These are phyloP conservation scores for Kodamaea leandrae DNA, from an alignment of 805 yeast genomes.

Conservation along the genomic window DNA sequence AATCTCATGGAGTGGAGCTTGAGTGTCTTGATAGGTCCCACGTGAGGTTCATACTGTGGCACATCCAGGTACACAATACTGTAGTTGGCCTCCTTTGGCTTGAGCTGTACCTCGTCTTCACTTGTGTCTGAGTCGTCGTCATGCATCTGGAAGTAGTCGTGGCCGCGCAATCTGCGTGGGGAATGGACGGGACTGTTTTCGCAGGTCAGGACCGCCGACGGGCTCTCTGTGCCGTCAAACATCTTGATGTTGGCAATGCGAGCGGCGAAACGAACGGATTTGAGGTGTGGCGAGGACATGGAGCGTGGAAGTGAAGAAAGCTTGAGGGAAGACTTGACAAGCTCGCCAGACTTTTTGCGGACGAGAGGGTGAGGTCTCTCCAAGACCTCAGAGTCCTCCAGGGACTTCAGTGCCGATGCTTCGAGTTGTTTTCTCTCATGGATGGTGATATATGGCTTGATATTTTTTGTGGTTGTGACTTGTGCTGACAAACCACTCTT, in stretches of 20 bases:
- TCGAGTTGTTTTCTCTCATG: too few relatives aligned
- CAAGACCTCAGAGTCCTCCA: not conserved
- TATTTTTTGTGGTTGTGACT: too few relatives aligned
- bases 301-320: slow-evolving; percentile 21
- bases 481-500: too few relatives aligned
- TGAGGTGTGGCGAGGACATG: slow-evolving; percentile 33
- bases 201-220: slow-evolving; percentile 55
- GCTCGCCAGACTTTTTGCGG: slow-evolving; percentile 21
- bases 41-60: slow-evolving; percentile 11
- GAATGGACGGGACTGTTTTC: slow-evolving; percentile 50
- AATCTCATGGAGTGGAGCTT: slow-evolving; percentile 7
- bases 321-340: slow-evolving; percentile 26
- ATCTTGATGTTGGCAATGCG: slow-evolving; percentile 60
- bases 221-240: slow-evolving; percentile 60
- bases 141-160: slow-evolving; percentile 28
- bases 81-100: slow-evolving; percentile 3
- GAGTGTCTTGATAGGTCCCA: slow-evolving; percentile 21
- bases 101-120: slow-evolving; percentile 20
- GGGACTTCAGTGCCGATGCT: slow-evolving; percentile 9
- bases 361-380: slow-evolving; percentile 9
- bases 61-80: slow-evolving; percentile 16
- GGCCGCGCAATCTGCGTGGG: slow-evolving; percentile 18
- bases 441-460: too few relatives aligned
- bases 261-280: slow-evolving; percentile 64
- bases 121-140: slow-evolving; percentile 21